These are phyloP conservation scores for Pseudogymnoascus sp. DNA, from an alignment of 2,329 filamentous ascomycete species.

Conservation along the genomic window DNA sequence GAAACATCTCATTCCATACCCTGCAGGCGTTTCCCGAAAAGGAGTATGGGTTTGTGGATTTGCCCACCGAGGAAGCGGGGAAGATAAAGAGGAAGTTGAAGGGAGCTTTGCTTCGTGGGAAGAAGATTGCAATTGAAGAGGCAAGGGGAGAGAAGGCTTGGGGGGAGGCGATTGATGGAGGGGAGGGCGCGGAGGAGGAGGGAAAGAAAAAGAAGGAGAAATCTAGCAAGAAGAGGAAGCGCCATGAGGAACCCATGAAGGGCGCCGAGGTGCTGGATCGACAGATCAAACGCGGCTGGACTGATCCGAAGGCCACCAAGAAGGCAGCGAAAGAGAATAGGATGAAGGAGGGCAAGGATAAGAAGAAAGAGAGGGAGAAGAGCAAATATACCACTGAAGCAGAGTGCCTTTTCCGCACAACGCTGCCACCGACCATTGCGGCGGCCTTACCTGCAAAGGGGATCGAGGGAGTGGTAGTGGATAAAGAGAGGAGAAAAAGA, in stretches of 20 bases:
- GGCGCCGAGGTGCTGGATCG: slow-evolving; percentile 61
- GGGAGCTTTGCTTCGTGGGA: slow-evolving; percentile 73
- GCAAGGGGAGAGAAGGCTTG: slow-evolving; percentile 55
- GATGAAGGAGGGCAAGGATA: slow-evolving; percentile 40
- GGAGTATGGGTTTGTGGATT: slow-evolving; percentile 80
- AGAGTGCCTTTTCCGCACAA: slow-evolving; percentile 79
- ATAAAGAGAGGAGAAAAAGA: slow-evolving; percentile 49
- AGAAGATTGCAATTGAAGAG: slow-evolving; percentile 75
- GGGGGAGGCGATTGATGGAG: slow-evolving; percentile 30
- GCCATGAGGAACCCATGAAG: slow-evolving; percentile 41
- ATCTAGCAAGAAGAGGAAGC: slow-evolving; percentile 40
- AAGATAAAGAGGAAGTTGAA: slow-evolving; percentile 87
- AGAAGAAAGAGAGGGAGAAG: slow-evolving; percentile 49
- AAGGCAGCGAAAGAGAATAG: slow-evolving; percentile 34
- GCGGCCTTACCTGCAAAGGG: slow-evolving; percentile 29
- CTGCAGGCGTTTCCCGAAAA: slow-evolving; percentile 84
- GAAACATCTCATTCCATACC: slow-evolving; percentile 79
- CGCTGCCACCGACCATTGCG: slow-evolving; percentile 52
- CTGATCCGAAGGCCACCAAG: slow-evolving; percentile 41
- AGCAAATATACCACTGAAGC: slow-evolving; percentile 74
- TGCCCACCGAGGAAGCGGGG: slow-evolving; percentile 75
- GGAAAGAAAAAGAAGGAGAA: slow-evolving; percentile 32
- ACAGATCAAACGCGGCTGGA: slow-evolving; percentile 34
- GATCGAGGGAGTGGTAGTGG: slow-evolving; percentile 29
- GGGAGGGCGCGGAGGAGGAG: slow-evolving; percentile 32